These are phyloP conservation scores for Leccinum sublutescens DNA, from an alignment of 768 basidiomycete species.

Conservation along the genomic window DNA sequence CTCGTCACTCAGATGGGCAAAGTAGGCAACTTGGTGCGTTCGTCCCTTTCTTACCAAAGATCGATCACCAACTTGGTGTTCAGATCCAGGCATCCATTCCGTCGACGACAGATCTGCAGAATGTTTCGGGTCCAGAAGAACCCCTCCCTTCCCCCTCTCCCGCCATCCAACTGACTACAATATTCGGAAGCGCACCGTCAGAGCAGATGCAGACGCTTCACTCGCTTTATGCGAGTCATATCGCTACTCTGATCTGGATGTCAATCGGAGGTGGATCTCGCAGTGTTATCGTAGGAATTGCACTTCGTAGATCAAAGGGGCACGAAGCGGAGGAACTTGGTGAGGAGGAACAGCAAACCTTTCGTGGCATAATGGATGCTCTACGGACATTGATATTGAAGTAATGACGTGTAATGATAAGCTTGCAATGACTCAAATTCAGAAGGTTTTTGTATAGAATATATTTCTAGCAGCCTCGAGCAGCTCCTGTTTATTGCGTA, in stretches of 20 bases:
- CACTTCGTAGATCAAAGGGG: slow-evolving; percentile 45
- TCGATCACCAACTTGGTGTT: slow-evolving; percentile 6
- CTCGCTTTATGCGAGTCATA: slow-evolving; percentile 81
- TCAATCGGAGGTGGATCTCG: slow-evolving; percentile 46
- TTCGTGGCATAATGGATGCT: slow-evolving; percentile 50
- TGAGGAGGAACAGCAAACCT: slow-evolving; percentile 44
- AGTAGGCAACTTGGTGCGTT: slow-evolving; percentile 77
- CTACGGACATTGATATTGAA: slow-evolving; percentile 37
- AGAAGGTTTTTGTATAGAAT: too few species aligned
- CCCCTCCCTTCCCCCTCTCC: slow-evolving; percentile 61
- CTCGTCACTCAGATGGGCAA: slow-evolving; percentile 89
- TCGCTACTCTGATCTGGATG: slow-evolving; percentile 81
- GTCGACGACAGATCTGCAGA: slow-evolving; percentile 49
- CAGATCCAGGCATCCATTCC: slow-evolving; percentile 85
- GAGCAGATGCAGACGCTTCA: slow-evolving; percentile 69
- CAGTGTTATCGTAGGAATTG: slow-evolving; percentile 74
- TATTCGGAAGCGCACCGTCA: slow-evolving; percentile 75
- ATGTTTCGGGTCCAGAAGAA: slow-evolving; percentile 32
- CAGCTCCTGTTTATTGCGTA: too few species aligned
- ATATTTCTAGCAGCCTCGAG: too few species aligned
- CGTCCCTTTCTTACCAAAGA: neutral
- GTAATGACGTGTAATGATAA: neutral
- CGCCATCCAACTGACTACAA: slow-evolving; percentile 69
- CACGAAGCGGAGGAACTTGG: slow-evolving; percentile 26
- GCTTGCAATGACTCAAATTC: too few species aligned